Percentiles rank a stretch among this genome's conserved stretches.
Conservation (phyloP, 305 asterid genomes). For the Fraxinus angustifolia region DNA sequence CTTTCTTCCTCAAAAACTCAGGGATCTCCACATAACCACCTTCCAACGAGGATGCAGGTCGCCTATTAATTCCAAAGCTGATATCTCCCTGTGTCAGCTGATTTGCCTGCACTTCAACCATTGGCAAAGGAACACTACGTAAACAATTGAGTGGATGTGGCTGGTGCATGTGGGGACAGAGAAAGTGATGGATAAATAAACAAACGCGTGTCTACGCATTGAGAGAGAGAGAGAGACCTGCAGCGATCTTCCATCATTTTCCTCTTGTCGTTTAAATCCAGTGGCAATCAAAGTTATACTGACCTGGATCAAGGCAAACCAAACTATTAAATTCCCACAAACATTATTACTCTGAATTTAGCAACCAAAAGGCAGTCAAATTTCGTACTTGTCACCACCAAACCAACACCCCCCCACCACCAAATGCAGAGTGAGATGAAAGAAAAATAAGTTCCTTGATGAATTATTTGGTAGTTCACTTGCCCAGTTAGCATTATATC, state of each 20-base stretch:
- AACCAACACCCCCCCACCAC: neutral
- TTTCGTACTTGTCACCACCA: neutral
- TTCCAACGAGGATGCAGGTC: slow-evolving; percentile 64
- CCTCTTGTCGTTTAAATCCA: slow-evolving; percentile 93
- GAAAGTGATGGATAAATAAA: neutral
- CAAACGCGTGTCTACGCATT: neutral
- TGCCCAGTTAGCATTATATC: neutral
- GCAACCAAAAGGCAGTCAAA: neutral
- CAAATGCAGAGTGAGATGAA: neutral
- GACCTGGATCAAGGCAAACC: slow-evolving; percentile 46
- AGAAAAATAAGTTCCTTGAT: neutral
- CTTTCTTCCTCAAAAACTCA: slow-evolving; percentile 89
- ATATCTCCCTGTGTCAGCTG: slow-evolving; percentile 63
- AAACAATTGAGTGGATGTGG: neutral
- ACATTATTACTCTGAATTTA: neutral
- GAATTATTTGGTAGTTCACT: neutral
- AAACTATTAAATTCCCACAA: slow-evolving; percentile 16
- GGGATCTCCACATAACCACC: slow-evolving; percentile 82
- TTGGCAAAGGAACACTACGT: neutral
- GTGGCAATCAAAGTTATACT: slow-evolving; percentile 95
- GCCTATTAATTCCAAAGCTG: slow-evolving; percentile 48
- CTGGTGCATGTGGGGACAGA: neutral
- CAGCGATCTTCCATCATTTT: slow-evolving; percentile 59
- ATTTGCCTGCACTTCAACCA: slow-evolving; percentile 43
- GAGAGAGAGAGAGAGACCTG: slow-evolving; percentile 48